Base-by-base conservation (phyloP, 2,329 filamentous ascomycete genomes). In the Domatiomyces catenatus region DNA sequence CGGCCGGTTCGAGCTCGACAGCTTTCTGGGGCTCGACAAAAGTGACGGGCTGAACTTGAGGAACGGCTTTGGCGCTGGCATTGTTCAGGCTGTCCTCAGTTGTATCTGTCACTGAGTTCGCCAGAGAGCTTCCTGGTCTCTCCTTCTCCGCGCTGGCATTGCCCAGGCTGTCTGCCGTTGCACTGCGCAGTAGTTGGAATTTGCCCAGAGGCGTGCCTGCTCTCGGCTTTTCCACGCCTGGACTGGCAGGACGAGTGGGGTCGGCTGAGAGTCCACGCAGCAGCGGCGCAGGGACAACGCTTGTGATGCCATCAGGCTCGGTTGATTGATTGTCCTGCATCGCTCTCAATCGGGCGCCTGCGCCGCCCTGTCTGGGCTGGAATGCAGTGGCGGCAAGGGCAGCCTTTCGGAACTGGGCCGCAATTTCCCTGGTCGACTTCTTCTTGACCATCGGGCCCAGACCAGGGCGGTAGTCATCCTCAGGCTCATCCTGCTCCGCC, bases 361-460 rank as follows among this genome's bases (percentile, higher is more conserved):
- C 89, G 56, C 89, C 90, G 51, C 90, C 90, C 32, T 83, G 81
- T 52, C 90, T 80, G 18, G 90, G 90, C 62, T 90, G 93, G 69
- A 96, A 96, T 17, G 77, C 76, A 50, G 69, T 75, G 8, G 81
- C 82, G 20, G 83, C 79, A 50, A 75, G 79, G 0, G 86, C 87
- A 20, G 87, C 87, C 66, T 87, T 93, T 68, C 85, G 84, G 54
- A 95, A 78, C 5, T 78, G 75, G 36, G 78, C 82, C 18, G 85
- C 85, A 59, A 92, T 74, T 51, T 92, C 82, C n/a, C 73, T 75
- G 55, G 76, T 80, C 1, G 80, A 82, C 54, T 77, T 79, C 62
- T 86, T 86, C 55, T 83, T 79, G 60, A 95, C 83, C 89, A 94
- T 94, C 1, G 88, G 86, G 0, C 87, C 87, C 5, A 94, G 74